These are phyloP conservation scores for Neovahlkampfia damariscottae DNA, from an alignment of 78 protist genomes.

Conservation along the genomic window DNA sequence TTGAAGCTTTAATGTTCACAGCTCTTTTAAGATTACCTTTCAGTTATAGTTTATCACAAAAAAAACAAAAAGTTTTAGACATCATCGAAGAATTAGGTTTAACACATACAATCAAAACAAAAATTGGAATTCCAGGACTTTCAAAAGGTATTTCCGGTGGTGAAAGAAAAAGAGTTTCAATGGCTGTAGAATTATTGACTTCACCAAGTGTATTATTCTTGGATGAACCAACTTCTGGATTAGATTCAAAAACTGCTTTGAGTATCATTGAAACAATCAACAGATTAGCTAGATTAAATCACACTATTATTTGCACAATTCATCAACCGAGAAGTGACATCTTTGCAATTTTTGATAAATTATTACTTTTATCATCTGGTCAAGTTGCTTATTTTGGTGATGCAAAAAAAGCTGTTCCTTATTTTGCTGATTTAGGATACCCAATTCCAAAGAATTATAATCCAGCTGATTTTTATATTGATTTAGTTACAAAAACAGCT, in stretches of 20 bases:
- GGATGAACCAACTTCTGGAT: constrained; percentile 72
- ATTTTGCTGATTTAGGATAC: neutral
- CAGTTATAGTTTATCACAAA: constrained; percentile 14
- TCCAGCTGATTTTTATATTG: constrained; percentile 20
- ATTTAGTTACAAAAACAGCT: neutral
- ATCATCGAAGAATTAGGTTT: constrained; percentile 48
- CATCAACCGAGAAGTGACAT: constrained; percentile 46
- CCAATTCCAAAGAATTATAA: neutral
- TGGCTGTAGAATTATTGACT: constrained; percentile 41
- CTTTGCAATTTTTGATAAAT: constrained; percentile 28
- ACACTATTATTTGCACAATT: constrained; percentile 33
- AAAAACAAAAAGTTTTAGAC: neutral
- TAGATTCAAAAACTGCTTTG: constrained; percentile 42
- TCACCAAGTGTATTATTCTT: constrained; percentile 42
- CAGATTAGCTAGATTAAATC: constrained; percentile 5
- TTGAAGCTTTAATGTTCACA: constrained; percentile 44
- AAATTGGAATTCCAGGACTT: constrained; percentile 48
- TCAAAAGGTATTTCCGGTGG: constrained; percentile 68
- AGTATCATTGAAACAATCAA: neutral
- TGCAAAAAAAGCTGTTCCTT: neutral
- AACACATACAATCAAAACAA: constrained; percentile 22
- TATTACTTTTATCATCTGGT: neutral
- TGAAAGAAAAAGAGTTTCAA: constrained; percentile 43
- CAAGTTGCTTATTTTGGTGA: constrained; percentile 10
- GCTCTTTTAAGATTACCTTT: constrained; percentile 35